These are phyloP conservation scores for Taxillus chinensis DNA, from an alignment of 164 flowering plant genomes.

Conservation along the genomic window DNA sequence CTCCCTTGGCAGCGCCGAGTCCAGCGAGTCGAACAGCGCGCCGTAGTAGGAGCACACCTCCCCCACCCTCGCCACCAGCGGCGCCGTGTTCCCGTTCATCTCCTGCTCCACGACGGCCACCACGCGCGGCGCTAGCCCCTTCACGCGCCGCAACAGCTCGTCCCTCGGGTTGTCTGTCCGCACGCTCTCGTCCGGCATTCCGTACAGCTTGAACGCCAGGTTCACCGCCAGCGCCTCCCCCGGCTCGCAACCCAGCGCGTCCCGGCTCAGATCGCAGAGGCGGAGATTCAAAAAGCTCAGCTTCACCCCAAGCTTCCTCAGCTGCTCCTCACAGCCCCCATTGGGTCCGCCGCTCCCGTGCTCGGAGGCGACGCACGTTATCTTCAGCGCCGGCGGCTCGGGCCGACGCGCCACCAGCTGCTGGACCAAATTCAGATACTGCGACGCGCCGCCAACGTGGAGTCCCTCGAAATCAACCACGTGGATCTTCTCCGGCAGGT, in stretches of 20 bases:
- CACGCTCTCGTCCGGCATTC: slow-evolving; percentile 87
- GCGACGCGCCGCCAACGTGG: slow-evolving; percentile 54
- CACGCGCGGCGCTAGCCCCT: slow-evolving; percentile 42
- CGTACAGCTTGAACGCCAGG: slow-evolving; percentile 53
- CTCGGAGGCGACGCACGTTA: slow-evolving; percentile 43
- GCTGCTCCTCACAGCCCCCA: slow-evolving; percentile 25
- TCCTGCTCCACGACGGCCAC: slow-evolving; percentile 81
- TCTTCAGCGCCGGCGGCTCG: slow-evolving; percentile 22
- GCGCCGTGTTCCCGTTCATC: slow-evolving; percentile 71
- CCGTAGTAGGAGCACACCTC: slow-evolving; percentile 49
- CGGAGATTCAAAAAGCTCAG: slow-evolving; percentile 21
- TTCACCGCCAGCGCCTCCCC: slow-evolving; percentile 71
- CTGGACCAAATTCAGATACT: slow-evolving; percentile 53
- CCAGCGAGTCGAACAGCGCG: slow-evolving; percentile 65
- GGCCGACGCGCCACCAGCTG: slow-evolving; percentile 27
- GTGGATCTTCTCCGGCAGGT: slow-evolving; percentile 13
- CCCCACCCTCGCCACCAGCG: slow-evolving; percentile 48
- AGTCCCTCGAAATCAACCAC: slow-evolving; percentile 23
- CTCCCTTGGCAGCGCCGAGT: slow-evolving; percentile 33
- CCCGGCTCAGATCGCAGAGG: slow-evolving; percentile 37
- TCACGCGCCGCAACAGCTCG: slow-evolving; percentile 70
- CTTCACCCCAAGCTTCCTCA: slow-evolving; percentile 23
- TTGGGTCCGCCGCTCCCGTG: slow-evolving; percentile 14
- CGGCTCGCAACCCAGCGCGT: slow-evolving; percentile 33
- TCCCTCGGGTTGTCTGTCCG: slow-evolving; percentile 78